Evolutionary conservation across 345 rosid genomes (phyloP).

Genomic region (Gossypium stocksii): DNA sequence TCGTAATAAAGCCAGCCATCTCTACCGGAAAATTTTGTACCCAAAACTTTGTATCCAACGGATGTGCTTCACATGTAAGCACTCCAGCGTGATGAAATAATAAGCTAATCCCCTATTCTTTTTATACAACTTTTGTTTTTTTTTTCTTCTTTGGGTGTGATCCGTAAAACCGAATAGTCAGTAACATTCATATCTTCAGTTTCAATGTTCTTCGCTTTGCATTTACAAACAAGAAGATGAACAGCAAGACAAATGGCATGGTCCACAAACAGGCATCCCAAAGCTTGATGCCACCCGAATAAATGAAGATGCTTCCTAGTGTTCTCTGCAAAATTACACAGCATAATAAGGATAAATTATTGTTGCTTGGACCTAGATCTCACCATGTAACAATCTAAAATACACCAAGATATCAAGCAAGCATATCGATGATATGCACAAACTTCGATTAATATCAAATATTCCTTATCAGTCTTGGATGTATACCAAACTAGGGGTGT

Average conservation of each 20-base stretch:
- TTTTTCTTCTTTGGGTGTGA: constrained; percentile 16
- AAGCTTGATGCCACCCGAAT: constrained; percentile 25
- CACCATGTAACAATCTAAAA: neutral
- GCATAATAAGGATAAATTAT: neutral
- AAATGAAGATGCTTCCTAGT: constrained; percentile 32
- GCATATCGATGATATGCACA: neutral
- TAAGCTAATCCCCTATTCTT: constrained; percentile 8
- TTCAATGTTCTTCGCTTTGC: constrained; percentile 65
- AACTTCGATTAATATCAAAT: too few relatives aligned
- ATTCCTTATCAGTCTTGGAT: too few relatives aligned
- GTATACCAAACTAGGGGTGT: too few relatives aligned
- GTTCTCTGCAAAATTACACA: constrained; percentile 35
- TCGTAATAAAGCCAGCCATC: neutral
- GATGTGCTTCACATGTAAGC: neutral
- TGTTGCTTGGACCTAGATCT: neutral
- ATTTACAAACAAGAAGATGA: constrained; percentile 50
- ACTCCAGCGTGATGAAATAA: neutral
- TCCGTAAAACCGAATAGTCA: constrained; percentile 18
- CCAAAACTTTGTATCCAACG: neutral
- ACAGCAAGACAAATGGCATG: constrained; percentile 33
- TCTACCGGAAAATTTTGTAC: neutral
- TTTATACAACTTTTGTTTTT: neutral
- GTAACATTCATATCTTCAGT: constrained; percentile 50
- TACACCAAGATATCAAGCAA: constrained; percentile 10
- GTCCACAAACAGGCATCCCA: constrained; percentile 40